Percentiles rank a stretch among this genome's conserved stretches.
phyloP scores from a whole-genome alignment of 2,329 filamentous ascomycete genomes.

The Lecanicillium sp. region DNA sequence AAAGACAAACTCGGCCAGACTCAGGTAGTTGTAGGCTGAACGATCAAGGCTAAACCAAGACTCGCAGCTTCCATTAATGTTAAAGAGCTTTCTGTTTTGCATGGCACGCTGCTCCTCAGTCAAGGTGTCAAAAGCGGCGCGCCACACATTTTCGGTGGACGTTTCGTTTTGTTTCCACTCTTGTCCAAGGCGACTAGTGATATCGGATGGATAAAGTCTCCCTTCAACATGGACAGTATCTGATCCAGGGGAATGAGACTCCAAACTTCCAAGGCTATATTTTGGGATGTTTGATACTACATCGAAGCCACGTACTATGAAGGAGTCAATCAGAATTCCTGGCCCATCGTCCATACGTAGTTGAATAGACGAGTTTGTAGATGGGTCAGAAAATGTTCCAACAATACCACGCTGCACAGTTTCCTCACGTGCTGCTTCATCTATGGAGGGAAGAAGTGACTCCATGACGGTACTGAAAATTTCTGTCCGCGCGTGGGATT shows the following conservation, averaged over 20 bases:
- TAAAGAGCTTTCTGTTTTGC: slow-evolving; percentile 5
- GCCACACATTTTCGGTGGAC: slow-evolving; percentile 2
- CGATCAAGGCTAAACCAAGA: slow-evolving; percentile 8
- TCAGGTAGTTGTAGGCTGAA: slow-evolving; percentile 4
- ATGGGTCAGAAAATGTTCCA: slow-evolving; percentile 29
- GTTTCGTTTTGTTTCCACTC: neutral
- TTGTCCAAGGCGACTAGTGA: no score
- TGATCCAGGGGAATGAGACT: neutral
- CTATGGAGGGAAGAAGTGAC: slow-evolving; percentile 31
- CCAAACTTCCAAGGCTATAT: slow-evolving; percentile 1
- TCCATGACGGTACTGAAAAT: slow-evolving; percentile 23
- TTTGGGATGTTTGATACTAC: slow-evolving; percentile 25
- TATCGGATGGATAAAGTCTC: slow-evolving; percentile 6
- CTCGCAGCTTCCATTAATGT: slow-evolving; percentile 7
- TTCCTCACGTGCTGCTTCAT: slow-evolving; percentile 31
- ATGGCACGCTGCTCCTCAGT: slow-evolving; percentile 1
- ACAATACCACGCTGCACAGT: slow-evolving; percentile 18
- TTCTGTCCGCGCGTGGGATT: slow-evolving; percentile 11
- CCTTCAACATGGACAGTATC: slow-evolving; percentile 1
- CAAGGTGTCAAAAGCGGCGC: slow-evolving; percentile 5
- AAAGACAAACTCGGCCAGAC: slow-evolving; percentile 7
- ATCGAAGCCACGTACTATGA: slow-evolving; percentile 32
- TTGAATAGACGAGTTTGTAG: slow-evolving; percentile 30
- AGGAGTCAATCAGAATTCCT: slow-evolving; percentile 29
- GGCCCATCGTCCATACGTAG: slow-evolving; percentile 29